Evolutionary conservation across 2,329 filamentous ascomycete species (phyloP).

Genomic region (Aspergillus cejpii): DNA sequence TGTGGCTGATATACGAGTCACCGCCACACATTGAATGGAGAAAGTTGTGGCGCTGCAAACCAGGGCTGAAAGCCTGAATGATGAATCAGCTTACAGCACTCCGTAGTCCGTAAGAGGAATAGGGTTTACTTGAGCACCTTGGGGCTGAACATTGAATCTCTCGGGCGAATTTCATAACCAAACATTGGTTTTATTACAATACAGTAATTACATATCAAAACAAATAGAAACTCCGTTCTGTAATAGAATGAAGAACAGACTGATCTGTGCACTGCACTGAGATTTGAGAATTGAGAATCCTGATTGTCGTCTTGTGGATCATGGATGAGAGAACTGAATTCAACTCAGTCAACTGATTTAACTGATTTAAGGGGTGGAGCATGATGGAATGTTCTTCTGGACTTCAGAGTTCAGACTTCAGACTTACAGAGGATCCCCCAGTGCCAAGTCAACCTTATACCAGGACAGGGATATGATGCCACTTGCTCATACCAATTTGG

Average conservation of each 20-base stretch:
- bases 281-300: not conserved
- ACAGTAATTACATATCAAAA: too few species aligned
- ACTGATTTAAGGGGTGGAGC: not conserved
- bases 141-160: too few species aligned
- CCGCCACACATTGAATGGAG: not conserved
- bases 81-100: too few species aligned
- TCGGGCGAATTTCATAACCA: too few species aligned
- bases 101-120: too few species aligned
- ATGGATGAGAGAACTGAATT: too few species aligned
- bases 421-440: conserved; percentile 10
- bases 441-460: conserved; percentile 18
- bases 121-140: too few species aligned
- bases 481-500: not conserved
- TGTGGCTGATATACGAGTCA: not conserved
- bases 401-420: not conserved
- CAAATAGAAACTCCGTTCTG: too few species aligned
- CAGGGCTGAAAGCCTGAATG: not conserved
- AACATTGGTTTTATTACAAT: too few species aligned
- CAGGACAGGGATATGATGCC: conserved; percentile 8
- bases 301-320: not conserved
- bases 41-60: not conserved
- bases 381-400: too few species aligned
- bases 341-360: too few species aligned
- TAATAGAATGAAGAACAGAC: too few species aligned
- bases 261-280: not conserved